Percentiles rank a stretch among this genome's conserved stretches.
Evolutionary conservation across 768 basidiomycete genomes (phyloP).

Genomic region (Pleurotus tuoliensis): DNA sequence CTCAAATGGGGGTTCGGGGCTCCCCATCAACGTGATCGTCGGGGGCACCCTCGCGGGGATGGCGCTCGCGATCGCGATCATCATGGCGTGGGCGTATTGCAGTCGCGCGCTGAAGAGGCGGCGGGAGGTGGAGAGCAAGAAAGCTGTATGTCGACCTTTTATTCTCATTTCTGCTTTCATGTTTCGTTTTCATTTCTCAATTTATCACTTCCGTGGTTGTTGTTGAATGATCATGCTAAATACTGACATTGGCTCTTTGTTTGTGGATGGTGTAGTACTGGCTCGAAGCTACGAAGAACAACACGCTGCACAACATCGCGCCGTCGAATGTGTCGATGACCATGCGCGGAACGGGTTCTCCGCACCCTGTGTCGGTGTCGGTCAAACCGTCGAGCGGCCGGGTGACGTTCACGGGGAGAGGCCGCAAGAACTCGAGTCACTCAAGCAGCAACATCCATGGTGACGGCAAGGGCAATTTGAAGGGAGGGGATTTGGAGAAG

Average conservation of each 20-base stretch:
- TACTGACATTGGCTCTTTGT: too few species aligned
- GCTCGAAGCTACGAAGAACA: constrained; percentile 26
- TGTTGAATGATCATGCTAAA: too few species aligned
- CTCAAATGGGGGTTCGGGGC: constrained; percentile 8
- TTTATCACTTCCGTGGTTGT: too few species aligned
- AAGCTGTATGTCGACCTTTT: constrained; percentile 18
- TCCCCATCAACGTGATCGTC: constrained; percentile 48
- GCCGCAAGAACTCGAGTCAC: constrained; percentile 9
- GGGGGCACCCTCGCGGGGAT: constrained; percentile 48
- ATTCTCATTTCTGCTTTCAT: neutral
- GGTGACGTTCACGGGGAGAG: constrained; percentile 34
- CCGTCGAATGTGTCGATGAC: constrained; percentile 16
- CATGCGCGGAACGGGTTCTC: constrained; percentile 25
- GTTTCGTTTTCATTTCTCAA: neutral
- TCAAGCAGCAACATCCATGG: too few species aligned
- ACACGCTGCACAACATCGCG: constrained; percentile 38
- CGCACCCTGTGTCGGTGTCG: too few species aligned
- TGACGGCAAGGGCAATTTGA: too few species aligned
- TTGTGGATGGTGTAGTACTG: too few species aligned
- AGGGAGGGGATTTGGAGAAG: too few species aligned
- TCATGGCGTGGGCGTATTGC: constrained; percentile 45
- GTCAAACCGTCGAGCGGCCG: constrained; percentile 25
- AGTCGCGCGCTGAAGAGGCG: constrained; percentile 36
- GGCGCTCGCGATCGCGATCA: constrained; percentile 37
- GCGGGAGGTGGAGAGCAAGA: constrained; percentile 23